Conservation (phyloP, 2,329 filamentous ascomycete species). For the Trichoderma koningii region DNA sequence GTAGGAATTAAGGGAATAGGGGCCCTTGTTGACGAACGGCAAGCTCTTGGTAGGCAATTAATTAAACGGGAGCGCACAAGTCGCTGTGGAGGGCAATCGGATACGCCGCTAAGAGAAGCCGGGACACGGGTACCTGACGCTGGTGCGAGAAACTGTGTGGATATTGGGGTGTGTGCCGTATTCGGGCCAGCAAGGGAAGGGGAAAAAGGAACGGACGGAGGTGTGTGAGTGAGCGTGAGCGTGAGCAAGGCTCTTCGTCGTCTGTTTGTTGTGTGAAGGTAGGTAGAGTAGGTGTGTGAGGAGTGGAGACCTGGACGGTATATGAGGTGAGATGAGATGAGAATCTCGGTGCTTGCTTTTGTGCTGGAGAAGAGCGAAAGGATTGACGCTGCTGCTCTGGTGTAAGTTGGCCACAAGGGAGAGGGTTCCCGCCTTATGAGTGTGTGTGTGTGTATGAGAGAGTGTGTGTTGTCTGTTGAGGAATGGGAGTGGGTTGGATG, state of each 20-base stretch:
- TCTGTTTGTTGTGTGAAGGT: background rate
- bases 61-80: conserved; percentile 21
- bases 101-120: conserved; percentile 29
- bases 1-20: conserved; percentile 12
- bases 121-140: conserved; percentile 34
- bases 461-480: background rate
- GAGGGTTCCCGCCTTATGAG: background rate
- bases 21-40: conserved; percentile 23
- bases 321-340: background rate
- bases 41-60: conserved; percentile 5
- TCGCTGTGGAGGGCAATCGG: conserved; percentile 16
- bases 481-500: conserved; percentile 8
- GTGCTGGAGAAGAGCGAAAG: background rate
- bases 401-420: background rate
- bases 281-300: background rate
- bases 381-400: background rate
- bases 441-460: background rate
- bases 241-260: background rate
- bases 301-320: background rate
- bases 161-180: conserved; percentile 28
- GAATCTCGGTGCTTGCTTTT: background rate
- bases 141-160: conserved; percentile 26
- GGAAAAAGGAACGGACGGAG: too few species aligned
- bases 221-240: conserved; percentile 12
- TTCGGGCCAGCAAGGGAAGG: conserved; percentile 7